These are phyloP conservation scores for Microdochium paspali DNA, from an alignment of 2,329 filamentous ascomycete genomes.

Conservation along the genomic window DNA sequence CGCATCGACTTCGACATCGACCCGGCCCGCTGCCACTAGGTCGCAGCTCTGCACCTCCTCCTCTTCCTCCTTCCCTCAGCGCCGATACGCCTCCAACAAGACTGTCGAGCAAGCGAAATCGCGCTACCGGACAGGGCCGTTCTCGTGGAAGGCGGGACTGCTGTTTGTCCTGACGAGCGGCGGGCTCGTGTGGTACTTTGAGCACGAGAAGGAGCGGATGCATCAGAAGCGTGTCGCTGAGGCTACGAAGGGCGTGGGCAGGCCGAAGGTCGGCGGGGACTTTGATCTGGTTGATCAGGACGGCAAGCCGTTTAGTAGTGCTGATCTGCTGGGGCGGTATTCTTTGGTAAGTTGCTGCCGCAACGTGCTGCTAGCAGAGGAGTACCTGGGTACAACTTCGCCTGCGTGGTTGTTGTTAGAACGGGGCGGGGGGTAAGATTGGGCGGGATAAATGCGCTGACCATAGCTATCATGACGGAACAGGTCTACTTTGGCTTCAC, in stretches of 20 bases:
- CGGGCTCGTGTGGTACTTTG: slow-evolving; percentile 82
- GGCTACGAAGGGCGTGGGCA: slow-evolving; percentile 84
- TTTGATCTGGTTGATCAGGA: slow-evolving; percentile 79
- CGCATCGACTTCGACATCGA: neutral
- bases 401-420: too few relatives aligned
- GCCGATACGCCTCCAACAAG: slow-evolving; percentile 31
- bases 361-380: too few relatives aligned
- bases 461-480: too few relatives aligned
- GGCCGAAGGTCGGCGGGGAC: slow-evolving; percentile 82
- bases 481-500: slow-evolving; percentile 98
- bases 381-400: too few relatives aligned
- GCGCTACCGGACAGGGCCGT: slow-evolving; percentile 57
- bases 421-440: too few relatives aligned
- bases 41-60: neutral
- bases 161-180: slow-evolving; percentile 75
- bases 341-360: slow-evolving; percentile 62
- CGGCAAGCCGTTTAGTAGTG: slow-evolving; percentile 66
- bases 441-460: too few relatives aligned
- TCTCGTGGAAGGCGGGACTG: slow-evolving; percentile 83
- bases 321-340: slow-evolving; percentile 81
- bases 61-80: slow-evolving; percentile 10
- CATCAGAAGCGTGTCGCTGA: slow-evolving; percentile 82
- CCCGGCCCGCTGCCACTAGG: neutral
- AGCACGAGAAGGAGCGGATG: slow-evolving; percentile 85
- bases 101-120: slow-evolving; percentile 52